phyloP scores from a whole-genome alignment of 139 green algal genomes.

The Edaphochlamys debaryana region DNA sequence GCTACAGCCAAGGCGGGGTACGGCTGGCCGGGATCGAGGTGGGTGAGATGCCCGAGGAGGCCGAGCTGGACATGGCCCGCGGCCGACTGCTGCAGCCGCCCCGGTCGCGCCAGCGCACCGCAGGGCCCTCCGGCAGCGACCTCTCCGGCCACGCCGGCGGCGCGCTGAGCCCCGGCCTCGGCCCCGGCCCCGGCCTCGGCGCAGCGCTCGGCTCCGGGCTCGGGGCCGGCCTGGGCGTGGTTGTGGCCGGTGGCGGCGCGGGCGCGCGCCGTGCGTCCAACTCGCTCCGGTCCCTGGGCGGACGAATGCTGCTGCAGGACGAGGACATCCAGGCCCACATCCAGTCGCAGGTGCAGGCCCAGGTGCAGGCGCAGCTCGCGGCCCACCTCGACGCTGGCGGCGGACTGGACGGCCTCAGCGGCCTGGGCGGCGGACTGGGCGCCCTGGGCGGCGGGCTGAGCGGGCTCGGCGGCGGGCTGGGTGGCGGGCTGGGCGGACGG shows the following conservation, averaged over 20 bases:
- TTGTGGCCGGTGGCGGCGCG: background rate
- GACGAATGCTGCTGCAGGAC: too few relatives aligned
- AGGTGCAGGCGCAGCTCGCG: background rate
- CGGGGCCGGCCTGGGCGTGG: background rate
- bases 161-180: too few relatives aligned
- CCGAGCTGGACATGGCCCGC: too few relatives aligned
- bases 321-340: background rate
- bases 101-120: too few relatives aligned
- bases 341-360: background rate
- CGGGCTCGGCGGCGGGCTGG: background rate
- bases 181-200: too few relatives aligned
- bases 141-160: background rate
- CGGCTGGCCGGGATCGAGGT: conserved; percentile 24
- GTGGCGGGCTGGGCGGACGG: too few relatives aligned
- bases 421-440: background rate
- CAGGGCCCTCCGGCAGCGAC: too few relatives aligned
- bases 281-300: too few relatives aligned
- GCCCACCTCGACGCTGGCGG: background rate
- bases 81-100: too few relatives aligned
- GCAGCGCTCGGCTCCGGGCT: too few relatives aligned
- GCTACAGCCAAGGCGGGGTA: conserved; percentile 31
- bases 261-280: background rate
- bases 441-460: background rate
- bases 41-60: too few relatives aligned
- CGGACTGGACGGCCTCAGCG: background rate